Conservation (phyloP, 2,329 filamentous ascomycete genomes). For the Colletotrichum viniferum region DNA sequence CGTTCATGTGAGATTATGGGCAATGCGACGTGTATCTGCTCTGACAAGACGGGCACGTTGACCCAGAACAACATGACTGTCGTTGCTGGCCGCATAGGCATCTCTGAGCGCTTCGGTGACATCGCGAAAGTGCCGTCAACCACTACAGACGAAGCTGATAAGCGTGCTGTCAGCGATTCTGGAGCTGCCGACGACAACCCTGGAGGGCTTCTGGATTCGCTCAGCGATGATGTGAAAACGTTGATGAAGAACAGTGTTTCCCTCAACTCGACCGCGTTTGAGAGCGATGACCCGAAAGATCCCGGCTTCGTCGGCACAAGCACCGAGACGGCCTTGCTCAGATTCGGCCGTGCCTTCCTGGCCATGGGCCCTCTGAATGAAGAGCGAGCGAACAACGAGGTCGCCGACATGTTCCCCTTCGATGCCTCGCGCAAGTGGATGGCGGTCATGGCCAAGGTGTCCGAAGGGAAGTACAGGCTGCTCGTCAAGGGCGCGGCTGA, state of each 20-base stretch:
- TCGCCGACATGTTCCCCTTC: slow-evolving; percentile 56
- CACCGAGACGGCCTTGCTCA: slow-evolving; percentile 58
- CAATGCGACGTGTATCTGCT: slow-evolving; percentile 67
- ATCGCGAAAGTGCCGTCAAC: background rate
- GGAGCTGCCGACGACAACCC: slow-evolving; percentile 29
- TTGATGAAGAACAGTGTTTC: slow-evolving; percentile 45
- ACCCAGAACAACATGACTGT: slow-evolving; percentile 69
- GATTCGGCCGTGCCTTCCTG: slow-evolving; percentile 54
- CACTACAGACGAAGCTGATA: slow-evolving; percentile 18
- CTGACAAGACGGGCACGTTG: slow-evolving; percentile 70
- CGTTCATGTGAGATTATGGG: slow-evolving; percentile 69
- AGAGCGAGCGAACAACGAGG: slow-evolving; percentile 49
- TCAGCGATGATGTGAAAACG: slow-evolving; percentile 37
- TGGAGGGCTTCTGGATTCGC: slow-evolving; percentile 22
- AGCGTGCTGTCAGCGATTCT: slow-evolving; percentile 26
- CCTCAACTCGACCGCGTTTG: slow-evolving; percentile 59
- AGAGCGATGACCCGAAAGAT: slow-evolving; percentile 42
- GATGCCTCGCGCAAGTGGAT: slow-evolving; percentile 61
- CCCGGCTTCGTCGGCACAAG: slow-evolving; percentile 56
- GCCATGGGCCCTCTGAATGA: slow-evolving; percentile 49
- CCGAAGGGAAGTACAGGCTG: slow-evolving; percentile 50
- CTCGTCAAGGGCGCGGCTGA: slow-evolving; percentile 64
- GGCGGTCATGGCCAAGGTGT: slow-evolving; percentile 55
- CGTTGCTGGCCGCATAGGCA: slow-evolving; percentile 61
- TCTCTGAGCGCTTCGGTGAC: slow-evolving; percentile 40